Evolutionary conservation across 352 stramenopile genomes (phyloP), one percentile per base, ranked within the genome.

Genomic region (Albugo laibachii): DNA sequence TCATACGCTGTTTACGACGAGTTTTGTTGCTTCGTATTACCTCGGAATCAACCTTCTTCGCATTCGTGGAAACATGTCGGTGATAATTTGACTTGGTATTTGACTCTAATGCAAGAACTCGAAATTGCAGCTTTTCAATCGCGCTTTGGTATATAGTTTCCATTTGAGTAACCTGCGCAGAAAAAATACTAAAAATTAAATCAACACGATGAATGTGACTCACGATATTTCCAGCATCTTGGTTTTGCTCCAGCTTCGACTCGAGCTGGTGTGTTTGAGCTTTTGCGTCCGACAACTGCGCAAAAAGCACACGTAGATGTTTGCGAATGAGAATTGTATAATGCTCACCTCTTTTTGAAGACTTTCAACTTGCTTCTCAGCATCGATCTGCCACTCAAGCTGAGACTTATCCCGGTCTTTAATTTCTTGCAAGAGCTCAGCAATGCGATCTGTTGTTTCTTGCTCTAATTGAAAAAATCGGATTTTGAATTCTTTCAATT

Each of bases 401-500:
- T 56, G 4, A 34, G 62, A 65, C 14, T 54, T 56, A 45, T 82
- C 67, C 11, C 62, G 52, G 21, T 84, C 72, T 14, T 58, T 62
- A 8, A 66, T 62, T 5, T 84, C 65, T 18, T 79, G 57, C 8
- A 81, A 56, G 47, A 84, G 55, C 38, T 84, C 72, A 0, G 67
- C 67, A 20, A 82, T 74, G 5, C 72, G 69, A 34, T 76, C 64
- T 0, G 67, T 76, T 13, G 61, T 67, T 24, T 77, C 59, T 19
- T 70, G 55, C 27, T 84, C 72, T 18, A 82, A 56, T 24, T 79
- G 54, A 36, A 79, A 82, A 55, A 61, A 80, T 5, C 68, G 63
- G 42, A 76, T 18, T 44, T 84, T 84, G 48, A 81, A 76, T 35
- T 82, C 67, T 50, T 78, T 81, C n/a, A 84, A 59, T 37, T 84